Evolutionary conservation across 106 monocot genomes (phyloP).

Genomic region (Iris macrosiphon): DNA sequence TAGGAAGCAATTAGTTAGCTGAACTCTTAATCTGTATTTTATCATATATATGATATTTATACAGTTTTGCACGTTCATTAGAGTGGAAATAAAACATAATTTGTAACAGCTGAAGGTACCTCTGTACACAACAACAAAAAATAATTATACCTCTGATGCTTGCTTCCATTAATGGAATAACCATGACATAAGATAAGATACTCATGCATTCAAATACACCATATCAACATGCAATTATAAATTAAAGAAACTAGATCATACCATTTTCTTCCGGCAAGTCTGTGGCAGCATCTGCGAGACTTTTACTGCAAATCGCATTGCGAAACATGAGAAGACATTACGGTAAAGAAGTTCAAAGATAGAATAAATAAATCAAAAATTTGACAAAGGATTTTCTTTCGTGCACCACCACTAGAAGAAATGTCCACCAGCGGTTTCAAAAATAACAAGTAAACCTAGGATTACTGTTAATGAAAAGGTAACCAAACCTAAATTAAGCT

Average conservation of each 20-base stretch:
- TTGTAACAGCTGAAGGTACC: not conserved
- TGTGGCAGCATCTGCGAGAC: constrained; percentile 1
- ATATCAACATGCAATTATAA: not conserved
- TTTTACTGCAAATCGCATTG: constrained; percentile 10
- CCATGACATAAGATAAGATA: not conserved
- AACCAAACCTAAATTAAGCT: not conserved
- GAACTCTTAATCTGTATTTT: too few species aligned
- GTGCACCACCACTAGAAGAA: too few species aligned
- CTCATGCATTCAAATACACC: not conserved
- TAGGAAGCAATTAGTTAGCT: too few species aligned
- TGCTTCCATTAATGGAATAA: not conserved
- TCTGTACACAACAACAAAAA: not conserved
- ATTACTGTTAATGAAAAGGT: not conserved
- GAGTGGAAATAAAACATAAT: not conserved
- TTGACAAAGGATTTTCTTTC: not conserved
- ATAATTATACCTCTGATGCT: not conserved
- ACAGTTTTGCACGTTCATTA: not conserved
- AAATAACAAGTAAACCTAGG: not conserved
- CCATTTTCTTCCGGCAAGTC: constrained; percentile 7
- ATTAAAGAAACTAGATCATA: constrained; percentile 2
- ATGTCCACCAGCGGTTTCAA: too few species aligned
- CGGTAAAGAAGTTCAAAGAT: not conserved
- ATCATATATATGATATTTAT: not conserved
- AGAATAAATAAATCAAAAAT: not conserved
- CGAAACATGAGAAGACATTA: not conserved